A percentile compares a stretch with the other conserved stretches of the same genome.
Evolutionary conservation across 2,329 filamentous ascomycete genomes (phyloP).

Genomic region (Xylariaceae sp.): DNA sequence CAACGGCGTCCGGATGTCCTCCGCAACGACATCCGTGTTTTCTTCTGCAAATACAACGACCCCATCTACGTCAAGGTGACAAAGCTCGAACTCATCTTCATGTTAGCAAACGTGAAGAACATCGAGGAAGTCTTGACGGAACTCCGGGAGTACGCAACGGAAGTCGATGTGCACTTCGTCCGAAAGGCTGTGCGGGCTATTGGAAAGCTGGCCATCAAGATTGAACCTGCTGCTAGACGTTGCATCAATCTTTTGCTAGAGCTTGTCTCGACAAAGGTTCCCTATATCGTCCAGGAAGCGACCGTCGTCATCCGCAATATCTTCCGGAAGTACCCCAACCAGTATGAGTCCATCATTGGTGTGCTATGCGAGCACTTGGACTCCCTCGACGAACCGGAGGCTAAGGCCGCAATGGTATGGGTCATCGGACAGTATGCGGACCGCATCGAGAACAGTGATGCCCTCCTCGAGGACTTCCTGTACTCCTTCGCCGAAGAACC

Average conservation of each 20-base stretch:
- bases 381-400: conserved; percentile 92
- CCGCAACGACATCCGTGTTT: conserved; percentile 93
- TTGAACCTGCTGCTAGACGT: conserved; percentile 82
- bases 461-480: conserved; percentile 87
- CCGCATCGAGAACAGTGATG: conserved; percentile 94
- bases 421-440: conserved; percentile 98
- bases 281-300: conserved; percentile 97
- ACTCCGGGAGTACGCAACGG: conserved; percentile 90
- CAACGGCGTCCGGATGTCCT: conserved; percentile 90
- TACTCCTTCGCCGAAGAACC: conserved; percentile 92
- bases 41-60: conserved; percentile 99
- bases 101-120: conserved; percentile 92
- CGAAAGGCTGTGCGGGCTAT: conserved; percentile 96
- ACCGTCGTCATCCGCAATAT: conserved; percentile 99
- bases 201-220: conserved; percentile 97
- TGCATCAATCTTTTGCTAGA: conserved; percentile 93
- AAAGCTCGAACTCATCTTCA: conserved; percentile 97
- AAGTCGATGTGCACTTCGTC: conserved; percentile 98
- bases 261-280: conserved; percentile 94
- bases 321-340: conserved; percentile 97
- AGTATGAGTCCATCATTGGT: conserved; percentile 96
- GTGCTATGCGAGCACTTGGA: conserved; percentile 95
- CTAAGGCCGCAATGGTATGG: conserved; percentile 98
- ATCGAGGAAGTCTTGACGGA: conserved; percentile 94
- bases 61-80: conserved; percentile 99